Conservation (phyloP, 2,329 filamentous ascomycete species). For the Colletotrichum lupini region DNA sequence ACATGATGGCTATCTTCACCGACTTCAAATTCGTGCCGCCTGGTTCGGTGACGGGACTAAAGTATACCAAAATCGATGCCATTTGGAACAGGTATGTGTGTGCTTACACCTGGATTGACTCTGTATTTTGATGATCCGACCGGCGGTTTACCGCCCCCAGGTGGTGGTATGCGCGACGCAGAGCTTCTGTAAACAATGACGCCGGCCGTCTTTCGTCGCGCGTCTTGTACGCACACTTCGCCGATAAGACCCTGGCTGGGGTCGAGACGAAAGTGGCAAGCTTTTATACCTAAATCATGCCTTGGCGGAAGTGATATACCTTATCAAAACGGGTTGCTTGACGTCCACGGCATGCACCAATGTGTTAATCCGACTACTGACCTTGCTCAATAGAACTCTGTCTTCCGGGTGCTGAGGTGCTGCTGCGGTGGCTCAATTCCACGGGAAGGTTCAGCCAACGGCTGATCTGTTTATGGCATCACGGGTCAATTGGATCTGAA, state of each 20-base stretch:
- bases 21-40: too few relatives aligned
- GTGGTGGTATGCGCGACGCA: background rate
- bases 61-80: background rate
- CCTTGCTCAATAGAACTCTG: too few relatives aligned
- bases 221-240: background rate
- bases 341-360: background rate
- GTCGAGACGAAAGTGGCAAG: background rate
- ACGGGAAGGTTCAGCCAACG: too few relatives aligned
- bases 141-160: background rate
- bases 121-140: conserved; percentile 6
- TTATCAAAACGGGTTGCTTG: too few relatives aligned
- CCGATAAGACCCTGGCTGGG: background rate
- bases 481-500: too few relatives aligned
- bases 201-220: background rate
- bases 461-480: too few relatives aligned
- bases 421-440: too few relatives aligned
- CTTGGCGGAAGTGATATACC: background rate
- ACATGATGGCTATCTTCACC: background rate
- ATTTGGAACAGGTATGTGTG: conserved; percentile 20
- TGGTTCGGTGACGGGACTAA: background rate
- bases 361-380: background rate
- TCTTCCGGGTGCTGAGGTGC: too few relatives aligned
- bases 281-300: too few relatives aligned
- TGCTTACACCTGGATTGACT: conserved; percentile 18
- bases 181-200: background rate